Percentiles rank a stretch among this genome's conserved stretches.
Evolutionary conservation across 345 rosid genomes (phyloP).

Genomic region (Populus alba): DNA sequence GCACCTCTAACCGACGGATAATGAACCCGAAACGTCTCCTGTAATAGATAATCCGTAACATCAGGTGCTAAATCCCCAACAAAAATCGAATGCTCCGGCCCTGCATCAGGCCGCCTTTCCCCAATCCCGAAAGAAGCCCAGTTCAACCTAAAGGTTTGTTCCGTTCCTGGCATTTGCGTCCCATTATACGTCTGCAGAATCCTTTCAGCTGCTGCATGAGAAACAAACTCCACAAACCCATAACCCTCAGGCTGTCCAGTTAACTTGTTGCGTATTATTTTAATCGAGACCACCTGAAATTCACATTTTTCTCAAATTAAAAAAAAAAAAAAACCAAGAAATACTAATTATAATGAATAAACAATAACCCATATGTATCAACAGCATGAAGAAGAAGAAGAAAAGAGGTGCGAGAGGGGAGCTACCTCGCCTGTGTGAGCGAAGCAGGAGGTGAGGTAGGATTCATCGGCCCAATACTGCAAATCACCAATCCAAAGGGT

Average conservation of each 20-base stretch:
- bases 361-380: neutral
- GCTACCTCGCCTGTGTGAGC: conserved; percentile 93
- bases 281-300: conserved; percentile 70
- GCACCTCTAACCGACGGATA: conserved; percentile 95
- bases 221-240: conserved; percentile 86
- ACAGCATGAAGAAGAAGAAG: neutral
- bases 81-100: conserved; percentile 93
- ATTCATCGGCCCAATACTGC: conserved; percentile 91
- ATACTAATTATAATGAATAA: neutral
- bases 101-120: conserved; percentile 78
- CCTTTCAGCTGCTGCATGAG: conserved; percentile 91
- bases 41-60: conserved; percentile 87
- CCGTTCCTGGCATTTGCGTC: conserved; percentile 87
- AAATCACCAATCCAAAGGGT: conserved; percentile 99
- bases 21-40: conserved; percentile 82
- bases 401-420: neutral
- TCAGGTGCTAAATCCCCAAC: conserved; percentile 96
- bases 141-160: conserved; percentile 72
- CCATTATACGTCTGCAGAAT: conserved; percentile 79
- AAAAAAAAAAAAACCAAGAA: neutral
- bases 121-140: conserved; percentile 99
- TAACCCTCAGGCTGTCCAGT: conserved; percentile 97
- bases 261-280: conserved; percentile 89
- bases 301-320: neutral
- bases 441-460: conserved; percentile 82